A percentile compares a stretch with the other conserved stretches of the same genome.
These are phyloP conservation scores for Kurtzmaniella quercitrusa DNA, from an alignment of 1,139 yeast genomes.

Conservation along the genomic window DNA sequence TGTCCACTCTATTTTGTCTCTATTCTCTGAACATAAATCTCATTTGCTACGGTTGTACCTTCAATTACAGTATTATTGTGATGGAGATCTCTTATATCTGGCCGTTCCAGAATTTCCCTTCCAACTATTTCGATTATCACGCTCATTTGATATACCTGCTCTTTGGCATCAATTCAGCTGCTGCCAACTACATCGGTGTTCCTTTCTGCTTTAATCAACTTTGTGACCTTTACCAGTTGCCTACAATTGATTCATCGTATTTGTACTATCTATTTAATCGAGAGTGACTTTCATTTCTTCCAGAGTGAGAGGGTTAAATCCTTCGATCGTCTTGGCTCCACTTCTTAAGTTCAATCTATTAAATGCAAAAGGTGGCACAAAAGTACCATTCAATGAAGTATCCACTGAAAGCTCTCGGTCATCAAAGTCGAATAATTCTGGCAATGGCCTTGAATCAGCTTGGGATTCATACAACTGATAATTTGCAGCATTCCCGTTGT, in stretches of 20 bases:
- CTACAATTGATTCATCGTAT: background rate
- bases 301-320: constrained; percentile 31
- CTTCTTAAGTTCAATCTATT: constrained; percentile 24
- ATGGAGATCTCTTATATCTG: no score
- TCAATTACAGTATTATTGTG: no score
- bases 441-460: constrained; percentile 41
- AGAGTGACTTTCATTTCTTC: constrained; percentile 35
- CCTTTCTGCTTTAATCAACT: background rate
- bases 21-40: no score
- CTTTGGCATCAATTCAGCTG: no score
- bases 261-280: constrained; percentile 17
- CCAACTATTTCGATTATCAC: no score
- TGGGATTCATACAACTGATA: constrained; percentile 36
- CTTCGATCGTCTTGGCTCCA: constrained; percentile 20
- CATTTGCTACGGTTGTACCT: no score
- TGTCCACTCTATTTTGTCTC: no score
- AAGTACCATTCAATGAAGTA: constrained; percentile 28
- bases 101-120: no score
- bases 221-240: background rate
- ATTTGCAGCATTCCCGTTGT: constrained; percentile 25
- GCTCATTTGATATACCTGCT: no score
- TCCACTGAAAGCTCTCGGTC: constrained; percentile 43
- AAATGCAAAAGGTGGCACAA: constrained; percentile 40
- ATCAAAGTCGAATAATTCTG: constrained; percentile 47
- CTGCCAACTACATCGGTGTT: background rate